A percentile compares a stretch with the other conserved stretches of the same genome.
phyloP scores from a whole-genome alignment of 2,329 filamentous ascomycete species.

The Lachnellula suecica region DNA sequence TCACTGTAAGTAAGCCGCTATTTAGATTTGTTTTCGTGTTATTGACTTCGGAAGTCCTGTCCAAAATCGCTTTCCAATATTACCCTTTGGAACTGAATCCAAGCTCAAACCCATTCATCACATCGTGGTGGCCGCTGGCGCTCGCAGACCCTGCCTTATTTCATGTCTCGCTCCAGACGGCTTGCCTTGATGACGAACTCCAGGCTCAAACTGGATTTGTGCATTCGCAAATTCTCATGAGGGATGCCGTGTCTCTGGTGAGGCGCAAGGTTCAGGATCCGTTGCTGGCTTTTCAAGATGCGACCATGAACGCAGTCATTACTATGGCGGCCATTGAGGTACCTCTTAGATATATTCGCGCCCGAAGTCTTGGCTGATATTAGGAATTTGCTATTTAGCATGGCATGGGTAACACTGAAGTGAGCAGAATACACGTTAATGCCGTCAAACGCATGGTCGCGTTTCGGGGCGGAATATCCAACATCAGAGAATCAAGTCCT shows the following conservation, averaged over 20 bases:
- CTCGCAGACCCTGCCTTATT: conserved; percentile 56
- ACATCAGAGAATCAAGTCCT: conserved; percentile 19
- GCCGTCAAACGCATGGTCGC: conserved; percentile 23
- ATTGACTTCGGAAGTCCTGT: conserved; percentile 43
- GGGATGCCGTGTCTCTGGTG: conserved; percentile 53
- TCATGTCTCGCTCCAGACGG: conserved; percentile 58
- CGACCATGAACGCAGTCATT: conserved; percentile 56
- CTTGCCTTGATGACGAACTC: conserved; percentile 54
- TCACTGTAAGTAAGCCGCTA: conserved; percentile 42
- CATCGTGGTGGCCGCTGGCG: conserved; percentile 60
- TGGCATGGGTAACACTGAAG: conserved; percentile 20
- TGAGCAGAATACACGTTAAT: conserved; percentile 22
- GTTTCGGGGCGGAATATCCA: conserved; percentile 19
- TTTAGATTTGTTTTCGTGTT: neutral
- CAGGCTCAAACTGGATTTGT: conserved; percentile 51
- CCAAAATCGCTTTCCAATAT: conserved; percentile 59
- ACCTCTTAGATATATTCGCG: no score
- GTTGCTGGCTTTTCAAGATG: conserved; percentile 49
- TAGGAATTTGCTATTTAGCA: conserved; percentile 13
- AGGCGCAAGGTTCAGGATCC: conserved; percentile 48
- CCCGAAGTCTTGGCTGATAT: conserved; percentile 42
- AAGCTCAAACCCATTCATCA: conserved; percentile 55
- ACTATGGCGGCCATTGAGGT: conserved; percentile 59
- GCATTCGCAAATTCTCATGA: conserved; percentile 55
- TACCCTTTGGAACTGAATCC: conserved; percentile 54